Evolutionary conservation across 768 basidiomycete genomes (phyloP).

Genomic region (Panellus pusillus): DNA sequence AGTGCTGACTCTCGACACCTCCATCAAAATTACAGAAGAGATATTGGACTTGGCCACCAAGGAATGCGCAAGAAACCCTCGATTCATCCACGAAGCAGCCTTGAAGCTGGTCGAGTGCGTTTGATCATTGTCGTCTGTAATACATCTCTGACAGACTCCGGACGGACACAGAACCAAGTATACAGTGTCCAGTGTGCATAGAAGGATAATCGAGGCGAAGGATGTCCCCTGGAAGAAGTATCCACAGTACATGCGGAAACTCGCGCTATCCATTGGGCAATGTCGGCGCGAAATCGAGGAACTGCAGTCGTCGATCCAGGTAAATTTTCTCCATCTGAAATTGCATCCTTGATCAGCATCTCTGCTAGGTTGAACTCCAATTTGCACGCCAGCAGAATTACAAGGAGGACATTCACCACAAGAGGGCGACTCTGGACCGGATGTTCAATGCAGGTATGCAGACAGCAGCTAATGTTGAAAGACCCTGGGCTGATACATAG

Average conservation of each 20-base stretch:
- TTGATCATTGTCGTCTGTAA: too few relatives aligned
- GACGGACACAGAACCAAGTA: constrained; percentile 1
- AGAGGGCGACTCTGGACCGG: background rate
- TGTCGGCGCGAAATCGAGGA: constrained; percentile 6
- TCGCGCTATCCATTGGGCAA: background rate
- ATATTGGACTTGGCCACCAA: background rate
- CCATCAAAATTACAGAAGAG: background rate
- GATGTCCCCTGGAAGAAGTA: background rate
- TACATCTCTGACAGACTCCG: too few relatives aligned
- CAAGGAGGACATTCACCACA: background rate
- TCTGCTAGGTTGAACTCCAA: constrained; percentile 4
- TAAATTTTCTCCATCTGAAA: background rate
- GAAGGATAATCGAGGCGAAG: background rate
- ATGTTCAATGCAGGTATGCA: background rate
- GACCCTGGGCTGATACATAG: too few relatives aligned
- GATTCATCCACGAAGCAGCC: background rate
- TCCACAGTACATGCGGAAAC: background rate
- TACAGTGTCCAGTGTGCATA: background rate
- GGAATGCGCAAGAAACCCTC: constrained; percentile 5
- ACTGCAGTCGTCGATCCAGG: background rate
- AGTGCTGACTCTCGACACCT: background rate
- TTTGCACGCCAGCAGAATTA: constrained; percentile 1
- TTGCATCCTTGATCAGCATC: background rate
- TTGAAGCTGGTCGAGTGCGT: constrained; percentile 3
- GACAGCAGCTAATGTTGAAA: background rate